Evolutionary conservation across 352 stramenopile species (phyloP), one percentile per base, ranked within the genome.

Genomic region (Phytophthora citrophthora): DNA sequence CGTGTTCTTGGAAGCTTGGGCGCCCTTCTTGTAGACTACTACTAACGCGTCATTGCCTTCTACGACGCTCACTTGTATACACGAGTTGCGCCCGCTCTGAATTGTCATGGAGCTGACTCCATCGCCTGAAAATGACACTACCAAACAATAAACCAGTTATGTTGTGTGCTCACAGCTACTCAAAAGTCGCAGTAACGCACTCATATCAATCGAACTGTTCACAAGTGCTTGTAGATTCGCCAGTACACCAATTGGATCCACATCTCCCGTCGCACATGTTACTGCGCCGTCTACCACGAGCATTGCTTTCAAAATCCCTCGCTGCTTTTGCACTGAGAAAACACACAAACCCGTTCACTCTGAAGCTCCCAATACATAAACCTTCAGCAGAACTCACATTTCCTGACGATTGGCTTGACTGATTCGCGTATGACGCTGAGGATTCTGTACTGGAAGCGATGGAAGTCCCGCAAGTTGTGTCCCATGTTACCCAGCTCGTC

Each of bases 391-490:
- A 12, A 70, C 83, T 62, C 79, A 91, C 89, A 75, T 68, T 96
- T 94, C 32, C 77, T 68, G 55, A 97, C 72, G 27, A 97, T 86
- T 5, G 88, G 89, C 54, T 92, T 89, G 24, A 94, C 79, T 1
- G 91, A 86, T 15, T 96, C 86, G 26, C 86, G 87, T 31, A 97
- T 84, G 34, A 96, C 85, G 24, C 68, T 81, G 20, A 77, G 68
- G 54, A 98, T 94, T 50, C 87, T 79, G 64, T 91, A 90, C 56
- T 97, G 81, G 68, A 97, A 98, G 20, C 85, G 83, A 40, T 95
- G 80, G 60, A 98, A 98, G 66, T 97, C 89, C 39, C 91, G 92
- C 62, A 97, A 65, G 58, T 98, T 97, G 66, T 95, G 88, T 27
- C 89, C 90, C 18, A 94, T 73, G 23, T 89, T 90, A 32, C 83